Evolutionary conservation across 164 flowering plant species (phyloP).

Genomic region (Litsea cubeba): DNA sequence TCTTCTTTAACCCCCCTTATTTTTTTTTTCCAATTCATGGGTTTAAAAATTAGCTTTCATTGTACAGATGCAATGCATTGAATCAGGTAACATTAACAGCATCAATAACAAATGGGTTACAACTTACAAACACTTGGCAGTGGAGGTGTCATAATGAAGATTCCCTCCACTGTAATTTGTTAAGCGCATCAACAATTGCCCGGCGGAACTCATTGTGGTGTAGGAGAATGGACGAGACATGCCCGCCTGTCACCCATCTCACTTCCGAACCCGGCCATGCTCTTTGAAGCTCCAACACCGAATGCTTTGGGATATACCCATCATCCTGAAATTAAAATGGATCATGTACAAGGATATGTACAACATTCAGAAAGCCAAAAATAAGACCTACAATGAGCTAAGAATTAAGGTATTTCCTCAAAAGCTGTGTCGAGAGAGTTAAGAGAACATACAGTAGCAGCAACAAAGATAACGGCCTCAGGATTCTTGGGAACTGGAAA

Average conservation of each 20-base stretch:
- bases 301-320: conserved; percentile 92
- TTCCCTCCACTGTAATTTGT: conserved; percentile 71
- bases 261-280: conserved; percentile 99
- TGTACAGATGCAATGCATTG: conserved; percentile 13
- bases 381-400: neutral
- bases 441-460: conserved; percentile 82
- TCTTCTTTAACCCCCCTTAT: neutral
- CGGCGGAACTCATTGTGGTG: conserved; percentile 78
- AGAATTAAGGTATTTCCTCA: neutral
- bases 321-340: conserved; percentile 61
- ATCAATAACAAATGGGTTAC: neutral
- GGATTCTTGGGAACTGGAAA: conserved; percentile 95
- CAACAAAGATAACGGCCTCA: conserved; percentile 76
- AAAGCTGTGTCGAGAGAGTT: neutral
- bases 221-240: conserved; percentile 89
- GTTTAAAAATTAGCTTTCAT: conserved; percentile 6
- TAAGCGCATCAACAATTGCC: conserved; percentile 80
- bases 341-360: neutral
- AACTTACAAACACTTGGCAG: too few species aligned
- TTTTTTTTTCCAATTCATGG: neutral
- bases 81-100: conserved; percentile 2
- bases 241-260: conserved; percentile 98
- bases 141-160: conserved; percentile 26
- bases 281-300: conserved; percentile 85
- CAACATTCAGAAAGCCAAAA: neutral